These are phyloP conservation scores for Pyrenophora tritici-repentis DNA, from an alignment of 2,329 filamentous ascomycete genomes.

Conservation along the genomic window DNA sequence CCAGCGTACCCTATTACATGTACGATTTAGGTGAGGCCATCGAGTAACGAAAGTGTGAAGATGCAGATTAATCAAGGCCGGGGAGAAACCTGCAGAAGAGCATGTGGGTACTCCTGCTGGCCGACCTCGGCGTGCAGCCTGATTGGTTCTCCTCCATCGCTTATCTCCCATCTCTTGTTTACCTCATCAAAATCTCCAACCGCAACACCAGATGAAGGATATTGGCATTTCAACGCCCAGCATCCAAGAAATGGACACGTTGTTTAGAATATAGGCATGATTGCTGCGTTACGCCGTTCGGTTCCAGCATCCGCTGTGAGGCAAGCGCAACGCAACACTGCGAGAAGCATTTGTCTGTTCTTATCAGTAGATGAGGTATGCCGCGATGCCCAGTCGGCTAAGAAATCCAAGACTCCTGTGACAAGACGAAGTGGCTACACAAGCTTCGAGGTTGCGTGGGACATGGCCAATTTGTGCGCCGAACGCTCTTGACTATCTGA, in stretches of 20 bases:
- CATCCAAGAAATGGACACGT: neutral
- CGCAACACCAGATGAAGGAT: constrained; percentile 10
- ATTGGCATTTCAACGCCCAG: constrained; percentile 24
- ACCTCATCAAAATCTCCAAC: constrained; percentile 31
- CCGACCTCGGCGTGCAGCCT: constrained; percentile 10
- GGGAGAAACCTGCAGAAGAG: constrained; percentile 10
- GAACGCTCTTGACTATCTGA: constrained; percentile 7
- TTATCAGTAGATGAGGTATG: constrained; percentile 29
- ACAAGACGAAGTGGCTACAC: constrained; percentile 9
- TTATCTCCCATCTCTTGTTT: constrained; percentile 31
- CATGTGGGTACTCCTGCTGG: constrained; percentile 1
- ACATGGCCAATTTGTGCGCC: constrained; percentile 11
- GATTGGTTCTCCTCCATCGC: constrained; percentile 20
- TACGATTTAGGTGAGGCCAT: constrained; percentile 3
- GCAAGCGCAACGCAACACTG: neutral
- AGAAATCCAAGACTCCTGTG: constrained; percentile 5
- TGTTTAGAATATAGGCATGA: constrained; percentile 15
- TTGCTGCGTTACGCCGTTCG: constrained; percentile 12
- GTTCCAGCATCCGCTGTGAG: constrained; percentile 10
- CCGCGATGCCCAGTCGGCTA: constrained; percentile 13
- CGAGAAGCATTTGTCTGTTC: constrained; percentile 5
- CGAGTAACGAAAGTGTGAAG: constrained; percentile 14
- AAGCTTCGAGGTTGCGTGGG: constrained; percentile 11
- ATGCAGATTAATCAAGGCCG: constrained; percentile 11
- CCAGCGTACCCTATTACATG: too few species aligned